phyloP scores from a whole-genome alignment of 2,329 filamentous ascomycete species.

The Colletotrichum sp. region DNA sequence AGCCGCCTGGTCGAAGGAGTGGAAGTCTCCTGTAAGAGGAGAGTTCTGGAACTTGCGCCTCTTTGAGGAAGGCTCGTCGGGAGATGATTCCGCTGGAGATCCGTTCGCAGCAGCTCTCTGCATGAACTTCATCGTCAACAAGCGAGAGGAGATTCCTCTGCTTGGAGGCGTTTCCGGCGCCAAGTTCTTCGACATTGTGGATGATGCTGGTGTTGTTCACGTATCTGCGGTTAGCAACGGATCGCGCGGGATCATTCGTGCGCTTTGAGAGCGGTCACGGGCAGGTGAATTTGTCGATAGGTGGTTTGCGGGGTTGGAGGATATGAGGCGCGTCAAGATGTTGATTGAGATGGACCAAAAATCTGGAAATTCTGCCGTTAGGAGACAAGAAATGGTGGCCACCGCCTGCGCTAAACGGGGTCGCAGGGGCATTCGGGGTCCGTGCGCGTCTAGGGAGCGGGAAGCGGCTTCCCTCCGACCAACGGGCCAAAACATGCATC shows the following conservation, averaged over 20 bases:
- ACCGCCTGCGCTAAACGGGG: background rate
- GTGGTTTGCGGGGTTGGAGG: background rate
- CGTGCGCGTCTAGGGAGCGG: background rate
- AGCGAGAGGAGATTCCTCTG: constrained; percentile 78
- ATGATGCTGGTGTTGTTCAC: constrained; percentile 13
- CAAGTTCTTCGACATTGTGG: constrained; percentile 34
- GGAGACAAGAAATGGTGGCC: background rate
- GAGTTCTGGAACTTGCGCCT: constrained; percentile 59
- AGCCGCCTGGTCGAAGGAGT: constrained; percentile 61
- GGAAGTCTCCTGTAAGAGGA: constrained; percentile 36
- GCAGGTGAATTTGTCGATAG: background rate
- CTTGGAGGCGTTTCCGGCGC: constrained; percentile 59
- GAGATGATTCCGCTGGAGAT: constrained; percentile 46
- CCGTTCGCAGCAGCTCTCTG: constrained; percentile 77
- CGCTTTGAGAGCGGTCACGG: background rate
- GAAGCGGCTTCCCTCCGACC: background rate
- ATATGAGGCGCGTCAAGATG: background rate
- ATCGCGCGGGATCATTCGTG: background rate
- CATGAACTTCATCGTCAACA: constrained; percentile 98
- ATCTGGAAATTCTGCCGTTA: constrained; percentile 14
- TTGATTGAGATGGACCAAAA: constrained; percentile 1
- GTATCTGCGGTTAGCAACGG: background rate
- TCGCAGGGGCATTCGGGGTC: background rate
- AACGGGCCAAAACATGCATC: background rate
- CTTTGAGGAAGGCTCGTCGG: constrained; percentile 62